Evolutionary conservation across 164 flowering plant species (phyloP), one percentile per base, ranked within the genome.

Genomic region (Annona squamosa): DNA sequence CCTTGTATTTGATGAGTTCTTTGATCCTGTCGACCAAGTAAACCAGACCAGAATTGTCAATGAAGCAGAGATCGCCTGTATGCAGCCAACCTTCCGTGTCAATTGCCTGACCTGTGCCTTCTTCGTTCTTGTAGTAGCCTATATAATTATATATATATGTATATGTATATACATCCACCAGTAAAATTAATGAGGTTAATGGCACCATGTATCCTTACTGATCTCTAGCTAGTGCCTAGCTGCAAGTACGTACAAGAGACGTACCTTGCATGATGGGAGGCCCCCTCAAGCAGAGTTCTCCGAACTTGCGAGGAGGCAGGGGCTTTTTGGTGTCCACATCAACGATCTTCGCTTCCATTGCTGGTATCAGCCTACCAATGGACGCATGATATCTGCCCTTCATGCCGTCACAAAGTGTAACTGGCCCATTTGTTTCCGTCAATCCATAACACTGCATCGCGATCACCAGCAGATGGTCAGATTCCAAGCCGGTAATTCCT

Each of bases 401-500:
- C 3, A 84, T 81, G 70, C 89, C 90, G 82, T 85, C 85, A 41
- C 97, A 95, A 44, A 91, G 87, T 17, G 93, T 85, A 69, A 86
- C 90, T 19, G 91, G 85, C 41, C 93, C 98, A 56, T 90, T 84
- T 61, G 94, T 76, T 77, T 94, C 98, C 5, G 97, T 92, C 90
- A 92, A 78, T 44, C 98, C 98, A 85, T 92, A 94, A n/a, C 97
- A 95, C 98, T 91, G 48, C 48, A 46, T 3, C 52, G 1, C 37
- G 37, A n/a, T 16, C 66, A 17, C 17, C 7, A 61, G 42, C 46
- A 71, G 5, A 43, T 57, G n/a, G n/a, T n/a, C 1, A 26, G 37
- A 26, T 26, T 26, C 37, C 37, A 26, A 26, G 37, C 37, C 37
- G 37, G 37, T 26, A 26, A 26, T 26, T 26, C 37, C 37, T 26